Evolutionary conservation across 2,329 filamentous ascomycete genomes (phyloP), one percentile per base, ranked within the genome.

Genomic region (Ophiocordyceps camponoti-leonardi): DNA sequence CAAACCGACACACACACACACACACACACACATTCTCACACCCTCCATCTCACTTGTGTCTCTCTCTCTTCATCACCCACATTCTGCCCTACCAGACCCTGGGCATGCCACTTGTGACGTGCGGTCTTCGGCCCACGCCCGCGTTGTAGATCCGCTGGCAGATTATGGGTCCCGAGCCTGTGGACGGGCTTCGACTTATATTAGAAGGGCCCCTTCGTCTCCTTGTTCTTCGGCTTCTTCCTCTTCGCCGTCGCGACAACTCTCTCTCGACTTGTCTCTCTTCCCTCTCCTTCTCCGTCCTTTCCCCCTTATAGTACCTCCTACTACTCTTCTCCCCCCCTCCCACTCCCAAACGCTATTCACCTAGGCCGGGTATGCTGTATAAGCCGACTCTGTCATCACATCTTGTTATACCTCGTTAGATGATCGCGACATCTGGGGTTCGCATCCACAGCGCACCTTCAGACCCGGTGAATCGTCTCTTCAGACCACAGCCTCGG

Each of bases 381-480:
- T 39, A 11, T 39, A 39, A 39, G 35, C 35, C 35, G 6, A 20
- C 35, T 19, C 35, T 16, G 20, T 41, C 39, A 22, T 22, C 14
- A 16, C 33, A 35, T 35, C 33, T 18, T 43, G 26, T 18, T 18
- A 20, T 19, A 13, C 23, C 7, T 5, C 39, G 20, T 41, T 58
- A 56, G 52, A 59, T 59, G 57, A 54, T 50, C 44, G 49, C 48
- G 46, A 51, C 49, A 19, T 53, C 56, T 46, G 49, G 49, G 23
- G 58, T 59, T 30, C 55, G 52, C 41, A 54, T 56, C 43, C 54
- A 57, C 20, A 58, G 55, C 46, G 50, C 55, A 13, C 55, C 56
- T 7, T 56, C 56, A 33, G 53, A 51, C 26, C 35, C 44, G 22
- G 23, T 37, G 14, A 18, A 45, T 12, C 35, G 16, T 12, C 19